Evolutionary conservation across 768 basidiomycete genomes (phyloP), one percentile per base, ranked within the genome.

Genomic region (Termitomyces heimii): DNA sequence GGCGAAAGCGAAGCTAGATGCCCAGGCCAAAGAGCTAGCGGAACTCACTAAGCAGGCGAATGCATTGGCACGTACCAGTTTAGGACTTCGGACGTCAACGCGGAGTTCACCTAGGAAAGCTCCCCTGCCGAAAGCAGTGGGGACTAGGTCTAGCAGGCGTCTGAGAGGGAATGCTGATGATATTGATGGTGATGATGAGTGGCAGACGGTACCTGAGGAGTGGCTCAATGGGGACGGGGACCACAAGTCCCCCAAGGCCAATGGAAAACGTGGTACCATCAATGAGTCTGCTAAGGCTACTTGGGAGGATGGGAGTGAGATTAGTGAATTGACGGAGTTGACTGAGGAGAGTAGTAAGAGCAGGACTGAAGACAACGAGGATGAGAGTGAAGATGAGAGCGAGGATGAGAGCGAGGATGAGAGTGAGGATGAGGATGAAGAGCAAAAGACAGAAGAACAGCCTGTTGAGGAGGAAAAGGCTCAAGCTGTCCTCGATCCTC

Each of bases 121-220:
- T 67, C 46, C 73, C 70, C 53, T 57, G 8, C 67, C 75, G 7
- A 60, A 77, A 28, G 5, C 52, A 24, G 20, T 29, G 22, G 88
- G 89, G 3, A 86, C 85, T 4, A 75, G 89, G 28, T 66, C 82
- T 3, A 92, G 89, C 64, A 79, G 84, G 1, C 77, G 90, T 42
- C 67, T 92, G 58, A 75, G 87, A 44, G 84, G 84, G 16, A 56
- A 84, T 6, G 84, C 80, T 3, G 67, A 71, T 43, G 77, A 81
- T 20, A 85, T n/a, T 8, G n/a, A 71, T 44, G 78, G 71, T 42
- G 78, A 82, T n/a, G 85, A 84, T 3, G 86, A 82, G 62, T 93
- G 90, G 92, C 88, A 93, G 69, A 76, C 81, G 55, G 79, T 93
- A 26, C 92, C 91, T 0, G 79, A 85, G 9, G 89, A 89, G 64